Percentiles rank a stretch among this genome's conserved stretches.
Conservation (phyloP, 1,284 basidiomycete genomes). For the Marasmius fiardii region DNA sequence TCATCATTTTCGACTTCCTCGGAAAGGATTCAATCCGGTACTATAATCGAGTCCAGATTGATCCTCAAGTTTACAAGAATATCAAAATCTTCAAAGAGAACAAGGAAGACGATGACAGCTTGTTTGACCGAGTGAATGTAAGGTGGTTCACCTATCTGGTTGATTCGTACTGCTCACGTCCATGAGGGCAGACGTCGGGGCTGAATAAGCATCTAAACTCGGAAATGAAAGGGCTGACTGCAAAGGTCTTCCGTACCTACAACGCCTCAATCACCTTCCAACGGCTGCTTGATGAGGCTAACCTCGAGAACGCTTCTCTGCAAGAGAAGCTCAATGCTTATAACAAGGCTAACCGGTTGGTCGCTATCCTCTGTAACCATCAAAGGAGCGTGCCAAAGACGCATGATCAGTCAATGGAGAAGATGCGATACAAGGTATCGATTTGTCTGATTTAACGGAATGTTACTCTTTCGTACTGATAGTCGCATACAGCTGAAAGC, state of each 20-base stretch:
- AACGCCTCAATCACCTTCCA: slow-evolving; percentile 97
- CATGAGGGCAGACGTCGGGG: slow-evolving; percentile 57
- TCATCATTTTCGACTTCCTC: slow-evolving; percentile 91
- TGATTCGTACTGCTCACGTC: background rate
- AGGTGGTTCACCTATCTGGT: slow-evolving; percentile 22
- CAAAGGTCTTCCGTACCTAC: slow-evolving; percentile 99
- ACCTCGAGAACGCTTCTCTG: slow-evolving; percentile 68
- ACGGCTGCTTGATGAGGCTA: slow-evolving; percentile 76
- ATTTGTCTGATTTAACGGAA: slow-evolving; percentile 19
- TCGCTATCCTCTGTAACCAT: slow-evolving; percentile 98
- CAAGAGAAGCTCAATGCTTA: slow-evolving; percentile 95
- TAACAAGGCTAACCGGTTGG: slow-evolving; percentile 93
- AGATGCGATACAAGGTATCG: slow-evolving; percentile 83
- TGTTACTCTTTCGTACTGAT: background rate
- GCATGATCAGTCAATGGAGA: slow-evolving; percentile 89
- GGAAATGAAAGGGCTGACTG: slow-evolving; percentile 95
- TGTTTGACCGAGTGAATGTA: slow-evolving; percentile 94
- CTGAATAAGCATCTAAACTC: slow-evolving; percentile 89
- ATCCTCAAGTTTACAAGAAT: slow-evolving; percentile 88
- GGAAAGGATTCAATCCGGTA: slow-evolving; percentile 98
- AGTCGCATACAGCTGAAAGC: slow-evolving; percentile 23
- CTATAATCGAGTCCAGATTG: slow-evolving; percentile 86
- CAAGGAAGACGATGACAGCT: slow-evolving; percentile 84
- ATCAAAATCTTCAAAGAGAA: slow-evolving; percentile 87
- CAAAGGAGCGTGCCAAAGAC: slow-evolving; percentile 90